Evolutionary conservation across 495 filamentous ascomycete species (phyloP).

Genomic region (Evernia prunastri): DNA sequence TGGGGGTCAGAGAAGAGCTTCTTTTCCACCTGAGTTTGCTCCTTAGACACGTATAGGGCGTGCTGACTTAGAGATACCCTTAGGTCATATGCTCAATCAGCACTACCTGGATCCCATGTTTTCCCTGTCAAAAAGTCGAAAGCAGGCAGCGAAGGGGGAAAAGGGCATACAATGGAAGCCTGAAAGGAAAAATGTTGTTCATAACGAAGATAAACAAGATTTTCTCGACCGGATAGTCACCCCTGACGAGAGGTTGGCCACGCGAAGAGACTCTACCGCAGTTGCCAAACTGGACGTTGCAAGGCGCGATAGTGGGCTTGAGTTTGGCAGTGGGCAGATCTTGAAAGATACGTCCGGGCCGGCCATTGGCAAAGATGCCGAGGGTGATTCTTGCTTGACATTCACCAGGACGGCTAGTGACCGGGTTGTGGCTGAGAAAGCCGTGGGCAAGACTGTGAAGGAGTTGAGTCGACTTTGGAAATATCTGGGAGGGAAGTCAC

Average conservation of each 20-base stretch:
- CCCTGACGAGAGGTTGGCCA: conserved; percentile 17
- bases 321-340: conserved; percentile 20
- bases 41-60: not conserved
- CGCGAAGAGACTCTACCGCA: conserved; percentile 9
- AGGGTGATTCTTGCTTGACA: conserved; percentile 1
- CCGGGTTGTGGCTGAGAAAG: conserved; percentile 19
- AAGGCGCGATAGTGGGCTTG: conserved; percentile 17
- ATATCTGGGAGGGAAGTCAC: conserved; percentile 52
- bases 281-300: not conserved
- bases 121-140: conserved; percentile 32
- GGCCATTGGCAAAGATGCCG: not conserved
- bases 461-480: conserved; percentile 62
- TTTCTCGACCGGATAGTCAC: conserved; percentile 23
- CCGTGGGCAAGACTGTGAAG: conserved; percentile 45
- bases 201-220: not conserved
- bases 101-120: conserved; percentile 86
- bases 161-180: not conserved
- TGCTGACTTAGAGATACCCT: conserved; percentile 1
- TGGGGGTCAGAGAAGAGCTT: not conserved
- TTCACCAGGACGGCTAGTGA: conserved; percentile 13
- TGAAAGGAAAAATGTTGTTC: conserved; percentile 3
- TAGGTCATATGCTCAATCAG: conserved; percentile 71
- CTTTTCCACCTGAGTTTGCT: not conserved
- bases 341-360: conserved; percentile 4
- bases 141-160: not conserved